Base-by-base conservation (phyloP, 2,329 filamentous ascomycete species). In the Fusarium drepaniforme region DNA sequence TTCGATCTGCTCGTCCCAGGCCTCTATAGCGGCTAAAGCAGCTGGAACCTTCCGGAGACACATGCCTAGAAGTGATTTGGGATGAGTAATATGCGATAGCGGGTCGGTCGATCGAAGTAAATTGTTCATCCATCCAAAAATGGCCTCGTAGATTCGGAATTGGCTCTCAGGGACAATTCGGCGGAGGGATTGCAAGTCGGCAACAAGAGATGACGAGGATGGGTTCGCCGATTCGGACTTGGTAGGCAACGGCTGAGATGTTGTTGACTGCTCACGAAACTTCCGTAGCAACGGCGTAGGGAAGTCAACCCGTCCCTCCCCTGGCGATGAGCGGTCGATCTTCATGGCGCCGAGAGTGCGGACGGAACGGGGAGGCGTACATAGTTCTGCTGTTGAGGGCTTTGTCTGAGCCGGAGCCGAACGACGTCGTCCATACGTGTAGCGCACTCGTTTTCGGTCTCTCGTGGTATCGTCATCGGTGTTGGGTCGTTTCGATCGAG, bases 31-130 rank as follows among this genome's bases (percentile, higher is more conserved):
- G 16, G 79, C 76, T 30, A 83, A 56, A 25, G 79, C 80, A 11
- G 73, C 74, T 4, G 81, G 80, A 15, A 82, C 64, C 64, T 74
- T 79, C 16, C 81, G 83, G 40, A 84, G 71, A 44, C 83, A 84
- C 78, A 84, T 81, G n/a, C 77, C 79, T 11, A 84, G 67, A 5
- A 84, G 75, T 12, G 83, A 83, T 58, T 82, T 83, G 8, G 72
- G 71, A 18, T 78, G 77, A 12, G 75, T 46, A 23, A 79, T 72
- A 25, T 77, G 63, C 4, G 56, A 64, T 5, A 71, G 62, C 3
- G 73, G 53, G 11, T 75, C 66, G 9, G 82, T 84, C 9, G 78
- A 76, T 25, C 71, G 77, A 42, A 84, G 66, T 7, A 84, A 44
- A 12, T 74, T 66, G 33, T 76, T 74, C 23, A 84, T 60, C 77